phyloP scores from a whole-genome alignment of 2,329 filamentous ascomycete species.

The Claviceps cyperi region DNA sequence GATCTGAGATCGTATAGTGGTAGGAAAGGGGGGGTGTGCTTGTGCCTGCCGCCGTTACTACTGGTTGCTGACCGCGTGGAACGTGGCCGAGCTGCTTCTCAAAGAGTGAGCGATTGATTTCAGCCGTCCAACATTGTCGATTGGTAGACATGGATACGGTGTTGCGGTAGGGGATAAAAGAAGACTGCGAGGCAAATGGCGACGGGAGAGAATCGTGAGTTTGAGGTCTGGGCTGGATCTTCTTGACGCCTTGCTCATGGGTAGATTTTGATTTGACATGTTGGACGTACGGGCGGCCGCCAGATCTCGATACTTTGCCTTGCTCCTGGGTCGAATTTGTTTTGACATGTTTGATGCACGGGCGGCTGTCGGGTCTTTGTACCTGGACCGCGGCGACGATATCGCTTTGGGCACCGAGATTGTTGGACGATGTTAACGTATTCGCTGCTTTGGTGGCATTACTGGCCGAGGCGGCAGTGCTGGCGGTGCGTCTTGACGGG shows the following conservation, averaged over 20 bases:
- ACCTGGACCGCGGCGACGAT: neutral
- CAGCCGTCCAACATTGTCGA: neutral
- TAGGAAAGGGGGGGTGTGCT: neutral
- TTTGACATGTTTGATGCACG: neutral
- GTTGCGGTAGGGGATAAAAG: no score
- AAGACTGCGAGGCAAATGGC: neutral
- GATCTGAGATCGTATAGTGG: neutral
- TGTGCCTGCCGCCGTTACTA: neutral
- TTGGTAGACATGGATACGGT: neutral
- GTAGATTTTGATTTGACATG: neutral
- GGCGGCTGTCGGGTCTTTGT: neutral
- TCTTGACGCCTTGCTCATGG: neutral
- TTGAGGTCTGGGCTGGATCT: neutral
- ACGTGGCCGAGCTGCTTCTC: neutral
- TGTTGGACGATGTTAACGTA: neutral
- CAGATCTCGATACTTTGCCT: neutral
- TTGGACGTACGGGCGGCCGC: neutral
- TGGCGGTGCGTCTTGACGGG: neutral
- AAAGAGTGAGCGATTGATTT: neutral
- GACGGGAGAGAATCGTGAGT: neutral
- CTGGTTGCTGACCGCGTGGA: neutral
- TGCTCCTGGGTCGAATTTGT: neutral
- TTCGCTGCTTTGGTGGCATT: no score
- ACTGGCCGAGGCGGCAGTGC: neutral
- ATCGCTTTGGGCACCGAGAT: neutral